A percentile compares a stretch with the other conserved stretches of the same genome.
These are phyloP conservation scores for Truncatella angustata DNA, from an alignment of 2,329 filamentous ascomycete species.

Conservation along the genomic window DNA sequence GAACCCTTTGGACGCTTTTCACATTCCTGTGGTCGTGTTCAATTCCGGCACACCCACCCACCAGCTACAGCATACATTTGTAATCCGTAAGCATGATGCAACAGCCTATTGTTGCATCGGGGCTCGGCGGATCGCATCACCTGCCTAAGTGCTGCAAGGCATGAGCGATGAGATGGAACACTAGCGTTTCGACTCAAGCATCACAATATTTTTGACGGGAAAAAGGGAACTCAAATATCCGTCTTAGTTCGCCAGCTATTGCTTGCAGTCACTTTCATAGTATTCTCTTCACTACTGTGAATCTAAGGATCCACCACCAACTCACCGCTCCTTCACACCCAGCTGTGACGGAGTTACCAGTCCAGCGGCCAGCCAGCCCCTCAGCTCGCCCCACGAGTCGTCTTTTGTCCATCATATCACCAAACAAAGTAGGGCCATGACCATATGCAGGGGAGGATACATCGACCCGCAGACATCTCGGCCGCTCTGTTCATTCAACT, in stretches of 20 bases:
- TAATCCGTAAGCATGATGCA: not conserved
- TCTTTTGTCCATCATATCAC: not conserved
- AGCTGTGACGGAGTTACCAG: not conserved
- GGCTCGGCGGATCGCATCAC: conserved; percentile 12
- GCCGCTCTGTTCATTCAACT: not conserved
- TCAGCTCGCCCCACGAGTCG: not conserved
- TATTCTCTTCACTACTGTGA: not conserved
- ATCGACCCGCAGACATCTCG: not conserved
- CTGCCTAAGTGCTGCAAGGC: conserved; percentile 9
- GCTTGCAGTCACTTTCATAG: not conserved
- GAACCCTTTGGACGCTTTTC: not conserved
- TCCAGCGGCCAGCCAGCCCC: not conserved
- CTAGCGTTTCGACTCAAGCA: conserved; percentile 3
- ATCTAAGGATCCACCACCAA: not conserved
- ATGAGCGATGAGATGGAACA: conserved; percentile 11
- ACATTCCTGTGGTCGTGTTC: not conserved
- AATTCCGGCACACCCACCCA: not conserved
- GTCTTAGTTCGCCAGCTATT: conserved; percentile 3
- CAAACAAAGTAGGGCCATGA: not conserved
- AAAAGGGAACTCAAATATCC: not conserved
- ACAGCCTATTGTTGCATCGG: conserved; percentile 1
- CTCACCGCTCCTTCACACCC: conserved; percentile 1
- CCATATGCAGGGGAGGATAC: not conserved
- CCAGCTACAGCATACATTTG: not conserved
- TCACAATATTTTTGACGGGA: not conserved